A percentile compares a stretch with the other conserved stretches of the same genome.
phyloP scores from a whole-genome alignment of 805 yeast genomes.

The Peterozyma xylosa region DNA sequence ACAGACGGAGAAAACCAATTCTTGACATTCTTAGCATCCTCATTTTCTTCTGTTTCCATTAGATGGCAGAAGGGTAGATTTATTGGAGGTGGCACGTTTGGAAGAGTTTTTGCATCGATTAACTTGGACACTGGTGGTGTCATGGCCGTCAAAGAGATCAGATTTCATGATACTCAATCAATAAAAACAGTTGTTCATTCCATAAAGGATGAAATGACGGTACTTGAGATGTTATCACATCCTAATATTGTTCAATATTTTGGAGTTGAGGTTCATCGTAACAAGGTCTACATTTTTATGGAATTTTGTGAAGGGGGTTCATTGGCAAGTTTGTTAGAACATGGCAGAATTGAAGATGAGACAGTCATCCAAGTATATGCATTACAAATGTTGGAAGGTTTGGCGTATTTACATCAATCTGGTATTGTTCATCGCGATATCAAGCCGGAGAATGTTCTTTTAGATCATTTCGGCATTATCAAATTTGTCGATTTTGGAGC shows the following conservation, averaged over 20 bases:
- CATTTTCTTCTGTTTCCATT: slow-evolving; percentile 82
- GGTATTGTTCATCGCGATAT: slow-evolving; percentile 97
- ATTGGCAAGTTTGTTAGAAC: slow-evolving; percentile 72
- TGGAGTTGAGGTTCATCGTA: slow-evolving; percentile 96
- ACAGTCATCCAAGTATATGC: slow-evolving; percentile 86
- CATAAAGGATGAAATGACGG: slow-evolving; percentile 95
- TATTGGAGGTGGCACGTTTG: slow-evolving; percentile 95
- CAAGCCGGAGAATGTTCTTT: slow-evolving; percentile 86
- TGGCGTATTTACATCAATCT: slow-evolving; percentile 88
- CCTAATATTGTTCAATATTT: slow-evolving; percentile 95
- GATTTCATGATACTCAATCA: slow-evolving; percentile 81
- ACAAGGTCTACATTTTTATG: slow-evolving; percentile 92
- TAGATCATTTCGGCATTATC: slow-evolving; percentile 88
- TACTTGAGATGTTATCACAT: slow-evolving; percentile 87
- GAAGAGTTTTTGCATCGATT: slow-evolving; percentile 86
- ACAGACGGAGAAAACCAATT: slow-evolving; percentile 83
- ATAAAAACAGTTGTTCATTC: slow-evolving; percentile 79
- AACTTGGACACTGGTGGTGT: slow-evolving; percentile 93
- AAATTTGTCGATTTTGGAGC: slow-evolving; percentile 98
- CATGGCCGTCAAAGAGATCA: slow-evolving; percentile 94
- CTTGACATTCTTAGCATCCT: slow-evolving; percentile 78
- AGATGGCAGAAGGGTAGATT: slow-evolving; percentile 96
- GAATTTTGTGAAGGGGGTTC: slow-evolving; percentile 97
- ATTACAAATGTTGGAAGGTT: slow-evolving; percentile 87
- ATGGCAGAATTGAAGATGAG: slow-evolving; percentile 94